Evolutionary conservation across 2,329 filamentous ascomycete species (phyloP), one percentile per base, ranked within the genome.

Genomic region (Aspergillus phoenicis): DNA sequence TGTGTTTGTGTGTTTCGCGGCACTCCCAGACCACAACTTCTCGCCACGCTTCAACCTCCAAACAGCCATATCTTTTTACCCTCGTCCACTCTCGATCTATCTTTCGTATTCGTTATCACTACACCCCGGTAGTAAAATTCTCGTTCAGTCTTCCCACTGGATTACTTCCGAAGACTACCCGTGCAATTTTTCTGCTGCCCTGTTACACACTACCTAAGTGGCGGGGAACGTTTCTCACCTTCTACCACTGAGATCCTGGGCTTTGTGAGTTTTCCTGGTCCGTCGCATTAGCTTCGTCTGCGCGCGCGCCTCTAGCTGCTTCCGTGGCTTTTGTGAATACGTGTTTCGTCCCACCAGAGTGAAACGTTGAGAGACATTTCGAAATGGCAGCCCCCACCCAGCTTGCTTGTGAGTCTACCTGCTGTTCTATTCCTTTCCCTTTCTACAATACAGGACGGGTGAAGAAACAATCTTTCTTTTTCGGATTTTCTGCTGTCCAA

Each of bases 371-470:
- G 38, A 61, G 24, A 61, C 33, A 36, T 36, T 63, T 70, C 67
- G 69, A 68, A 53, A 97, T 97, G 93, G 91, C 91, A 78, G 89
- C 85, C 84, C 88, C 91, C 75, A 90, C 94, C 82, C 94, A 97
- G 87, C 91, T 97, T 88, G 91, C 92, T 81, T 97, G 86, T 88
- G 78, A 64, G 85, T 80, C 58, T 64, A 57, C 39, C 56, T 20
- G 24, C 52, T 54, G 2, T 15, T 13, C 13, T 13, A 13, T 17
- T 60, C 38, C 28, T 22, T 11, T 45, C 20, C 15, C 53, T 41
- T 36, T 5, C 45, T 45, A 30, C 10, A 39, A 58, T 10, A 33
- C 10, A 36, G 33, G 33, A 36, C 5, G 0, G 33, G 13, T 13
- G 13, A 36, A 36, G 11, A 36, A 36, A 36, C 13, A 10, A 36